A percentile compares a stretch with the other conserved stretches of the same genome.
Evolutionary conservation across 2,329 filamentous ascomycete species (phyloP).

Genomic region (Pseudomassariella vexata): DNA sequence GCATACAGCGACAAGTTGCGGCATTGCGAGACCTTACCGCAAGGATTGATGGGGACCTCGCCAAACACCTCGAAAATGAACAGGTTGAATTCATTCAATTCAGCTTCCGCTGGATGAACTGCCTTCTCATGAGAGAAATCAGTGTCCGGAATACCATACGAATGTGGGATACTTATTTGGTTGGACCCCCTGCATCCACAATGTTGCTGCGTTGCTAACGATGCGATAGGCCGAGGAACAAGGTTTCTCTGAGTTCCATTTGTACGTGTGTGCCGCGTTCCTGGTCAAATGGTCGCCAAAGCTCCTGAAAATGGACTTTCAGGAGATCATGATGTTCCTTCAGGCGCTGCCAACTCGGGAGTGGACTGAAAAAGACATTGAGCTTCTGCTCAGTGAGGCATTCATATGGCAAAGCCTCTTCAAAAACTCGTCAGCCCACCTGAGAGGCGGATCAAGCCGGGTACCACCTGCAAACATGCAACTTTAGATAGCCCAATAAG

Average conservation of each 20-base stretch:
- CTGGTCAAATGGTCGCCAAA: constrained; percentile 97
- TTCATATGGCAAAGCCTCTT: constrained; percentile 99
- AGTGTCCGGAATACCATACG: constrained; percentile 93
- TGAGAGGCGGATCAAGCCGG: constrained; percentile 50
- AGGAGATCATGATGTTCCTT: constrained; percentile 99
- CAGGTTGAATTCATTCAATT: constrained; percentile 99
- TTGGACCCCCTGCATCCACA: constrained; percentile 39
- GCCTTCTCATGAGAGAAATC: constrained; percentile 93
- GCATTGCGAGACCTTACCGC: constrained; percentile 85
- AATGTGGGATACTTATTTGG: constrained; percentile 99
- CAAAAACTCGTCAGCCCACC: constrained; percentile 86
- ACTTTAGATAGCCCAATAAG: constrained; percentile 11
- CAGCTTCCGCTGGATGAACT: constrained; percentile 99
- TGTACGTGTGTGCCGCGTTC: constrained; percentile 97
- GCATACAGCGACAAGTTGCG: constrained; percentile 89
- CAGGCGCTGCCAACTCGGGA: constrained; percentile 86
- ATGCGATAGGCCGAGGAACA: constrained; percentile 80
- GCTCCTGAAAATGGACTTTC: constrained; percentile 93
- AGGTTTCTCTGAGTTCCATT: constrained; percentile 95
- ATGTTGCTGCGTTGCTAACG: constrained; percentile 11
- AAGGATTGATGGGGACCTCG: constrained; percentile 76
- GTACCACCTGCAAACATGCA: constrained; percentile 36
- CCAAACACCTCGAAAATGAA: constrained; percentile 84
- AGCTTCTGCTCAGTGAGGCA: constrained; percentile 88
- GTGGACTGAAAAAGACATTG: constrained; percentile 98